Percentiles rank a stretch among this genome's conserved stretches.
These are phyloP conservation scores for Globisporangium solare DNA, from an alignment of 352 stramenopile species.

Conservation along the genomic window DNA sequence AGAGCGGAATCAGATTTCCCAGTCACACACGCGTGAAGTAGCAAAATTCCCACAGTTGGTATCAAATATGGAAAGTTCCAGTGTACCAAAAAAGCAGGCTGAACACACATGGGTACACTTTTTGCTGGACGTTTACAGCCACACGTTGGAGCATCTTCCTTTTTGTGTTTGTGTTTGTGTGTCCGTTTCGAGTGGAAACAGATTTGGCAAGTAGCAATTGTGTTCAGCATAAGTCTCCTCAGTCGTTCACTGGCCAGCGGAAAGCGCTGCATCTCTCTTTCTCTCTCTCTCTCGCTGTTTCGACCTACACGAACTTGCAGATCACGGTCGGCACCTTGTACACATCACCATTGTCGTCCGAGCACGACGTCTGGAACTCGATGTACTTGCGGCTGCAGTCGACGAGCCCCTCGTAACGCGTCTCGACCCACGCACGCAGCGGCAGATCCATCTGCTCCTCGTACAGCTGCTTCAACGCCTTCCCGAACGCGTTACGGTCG, in stretches of 20 bases:
- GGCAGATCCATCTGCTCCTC: constrained; percentile 46
- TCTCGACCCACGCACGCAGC: constrained; percentile 64
- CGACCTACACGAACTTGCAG: constrained; percentile 82
- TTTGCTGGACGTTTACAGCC: too few relatives aligned
- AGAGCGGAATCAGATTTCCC: constrained; percentile 8
- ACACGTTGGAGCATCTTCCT: too few relatives aligned
- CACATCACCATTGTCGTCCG: constrained; percentile 73
- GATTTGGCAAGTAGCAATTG: neutral
- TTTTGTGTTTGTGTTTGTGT: too few relatives aligned
- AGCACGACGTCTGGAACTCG: constrained; percentile 80
- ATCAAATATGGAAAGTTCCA: too few relatives aligned
- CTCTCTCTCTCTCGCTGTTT: constrained; percentile 2
- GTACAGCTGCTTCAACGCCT: constrained; percentile 72
- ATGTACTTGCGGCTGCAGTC: constrained; percentile 83
- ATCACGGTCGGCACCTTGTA: constrained; percentile 85
- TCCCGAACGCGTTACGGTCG: constrained; percentile 75
- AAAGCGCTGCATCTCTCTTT: neutral
- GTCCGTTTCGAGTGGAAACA: too few relatives aligned
- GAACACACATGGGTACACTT: too few relatives aligned
- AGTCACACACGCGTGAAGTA: neutral
- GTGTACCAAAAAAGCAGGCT: too few relatives aligned
- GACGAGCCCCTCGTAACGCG: constrained; percentile 77
- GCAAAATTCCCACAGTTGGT: neutral
- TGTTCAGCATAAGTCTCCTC: constrained; percentile 1
- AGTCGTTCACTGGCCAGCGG: neutral